phyloP scores from a whole-genome alignment of 352 stramenopile species.

The Pythium volutum region DNA sequence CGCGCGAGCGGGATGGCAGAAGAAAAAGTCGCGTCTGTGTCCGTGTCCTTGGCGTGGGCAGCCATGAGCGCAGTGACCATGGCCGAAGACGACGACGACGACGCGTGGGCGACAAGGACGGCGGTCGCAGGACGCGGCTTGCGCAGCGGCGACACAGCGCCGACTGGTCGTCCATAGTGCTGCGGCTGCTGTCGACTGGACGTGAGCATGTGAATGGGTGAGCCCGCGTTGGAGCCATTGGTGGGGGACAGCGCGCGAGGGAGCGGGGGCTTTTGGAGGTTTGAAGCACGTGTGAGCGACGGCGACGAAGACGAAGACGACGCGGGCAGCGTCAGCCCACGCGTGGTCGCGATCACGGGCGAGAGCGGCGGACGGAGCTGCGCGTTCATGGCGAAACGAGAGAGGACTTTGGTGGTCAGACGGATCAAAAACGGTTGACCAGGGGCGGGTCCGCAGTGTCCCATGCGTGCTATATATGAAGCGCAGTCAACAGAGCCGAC shows the following conservation, averaged over 20 bases:
- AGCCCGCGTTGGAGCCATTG: conserved; percentile 1
- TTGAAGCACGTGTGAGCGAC: background rate
- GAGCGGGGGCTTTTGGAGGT: too few relatives aligned
- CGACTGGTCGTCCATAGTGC: background rate
- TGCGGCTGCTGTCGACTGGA: background rate
- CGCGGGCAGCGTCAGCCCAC: background rate
- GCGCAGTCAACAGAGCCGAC: background rate
- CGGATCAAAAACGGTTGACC: background rate
- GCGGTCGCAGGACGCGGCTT: conserved; percentile 40
- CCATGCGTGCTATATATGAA: conserved; percentile 8
- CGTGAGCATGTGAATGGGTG: conserved; percentile 22
- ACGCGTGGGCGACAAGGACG: background rate
- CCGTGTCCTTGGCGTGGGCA: background rate
- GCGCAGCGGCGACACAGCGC: conserved; percentile 5
- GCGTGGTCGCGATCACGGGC: conserved; percentile 6
- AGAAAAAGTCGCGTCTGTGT: background rate
- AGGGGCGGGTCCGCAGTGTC: background rate
- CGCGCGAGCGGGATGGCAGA: background rate
- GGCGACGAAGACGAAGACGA: conserved; percentile 12
- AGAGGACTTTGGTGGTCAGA: background rate
- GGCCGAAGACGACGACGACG: conserved; percentile 26
- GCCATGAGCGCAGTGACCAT: conserved; percentile 41
- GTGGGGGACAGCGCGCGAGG: too few relatives aligned
- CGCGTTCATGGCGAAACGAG: background rate
- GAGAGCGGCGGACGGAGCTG: conserved; percentile 7